These are phyloP conservation scores for Aurantiochytrium sp. DNA, from an alignment of 108 stramenopile species.

Conservation along the genomic window DNA sequence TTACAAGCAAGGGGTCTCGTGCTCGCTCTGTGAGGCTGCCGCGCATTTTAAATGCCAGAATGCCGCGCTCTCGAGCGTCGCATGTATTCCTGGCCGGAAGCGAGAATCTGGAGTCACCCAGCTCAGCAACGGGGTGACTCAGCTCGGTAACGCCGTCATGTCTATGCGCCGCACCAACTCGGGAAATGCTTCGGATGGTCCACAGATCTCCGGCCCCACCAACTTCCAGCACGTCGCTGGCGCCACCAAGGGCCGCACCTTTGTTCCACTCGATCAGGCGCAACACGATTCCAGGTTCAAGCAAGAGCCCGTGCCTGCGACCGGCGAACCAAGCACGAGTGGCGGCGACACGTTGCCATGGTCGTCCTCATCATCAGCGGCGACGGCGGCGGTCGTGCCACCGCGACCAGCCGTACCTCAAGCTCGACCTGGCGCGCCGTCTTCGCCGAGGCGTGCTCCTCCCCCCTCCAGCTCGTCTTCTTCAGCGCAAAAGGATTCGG, in stretches of 20 bases:
- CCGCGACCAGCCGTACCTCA: no score
- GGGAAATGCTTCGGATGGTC: neutral
- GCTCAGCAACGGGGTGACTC: neutral
- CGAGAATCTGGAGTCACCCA: neutral
- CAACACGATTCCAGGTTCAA: neutral
- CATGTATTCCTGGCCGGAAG: neutral
- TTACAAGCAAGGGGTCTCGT: neutral
- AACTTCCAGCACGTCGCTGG: neutral
- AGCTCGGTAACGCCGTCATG: neutral
- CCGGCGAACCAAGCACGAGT: neutral
- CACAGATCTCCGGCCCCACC: neutral
- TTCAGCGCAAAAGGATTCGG: no score
- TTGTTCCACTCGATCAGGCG: neutral
- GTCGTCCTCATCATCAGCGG: neutral
- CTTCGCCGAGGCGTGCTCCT: no score
- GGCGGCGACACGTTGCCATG: no score
- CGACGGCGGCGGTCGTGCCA: no score
- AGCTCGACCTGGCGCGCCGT: no score
- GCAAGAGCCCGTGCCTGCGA: neutral
- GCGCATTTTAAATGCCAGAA: neutral
- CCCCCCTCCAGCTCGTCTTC: no score
- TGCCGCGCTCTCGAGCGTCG: neutral
- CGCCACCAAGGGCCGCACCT: neutral
- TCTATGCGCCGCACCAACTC: neutral
- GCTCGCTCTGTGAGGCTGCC: neutral